Evolutionary conservation across 2,329 filamentous ascomycete species (phyloP), one percentile per base, ranked within the genome.

Genomic region (Xylariaceae sp.): DNA sequence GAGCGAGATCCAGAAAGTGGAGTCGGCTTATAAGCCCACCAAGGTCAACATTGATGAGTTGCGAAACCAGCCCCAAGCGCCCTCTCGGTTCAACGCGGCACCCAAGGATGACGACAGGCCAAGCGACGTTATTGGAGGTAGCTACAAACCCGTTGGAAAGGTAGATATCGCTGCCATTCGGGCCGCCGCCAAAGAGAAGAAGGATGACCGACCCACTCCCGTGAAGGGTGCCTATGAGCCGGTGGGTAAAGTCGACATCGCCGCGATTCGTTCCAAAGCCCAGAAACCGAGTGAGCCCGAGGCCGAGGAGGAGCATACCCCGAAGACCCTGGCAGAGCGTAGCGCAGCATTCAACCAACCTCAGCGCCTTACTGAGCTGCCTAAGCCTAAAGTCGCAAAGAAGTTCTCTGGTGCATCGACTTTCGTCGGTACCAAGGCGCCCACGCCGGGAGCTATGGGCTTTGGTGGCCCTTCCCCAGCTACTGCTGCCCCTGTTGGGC

Each of bases 161-260:
- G 89, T 99, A n/a, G 92, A 99, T 70, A 97, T 99, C 75, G 89
- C 88, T 23, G 92, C 91, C 44, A 88, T 99, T 66, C 86, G 94
- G 64, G 87, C 80, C 72, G 90, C 82, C 78, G 92, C 76, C 71
- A 87, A 80, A 78, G 87, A 79, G 68, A 80, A 73, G 74, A 82
- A 82, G 51, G 91, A 97, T 69, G 89, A 96, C 66, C 82, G 92
- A 57, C 94, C 94, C 2, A 84, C 88, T 1, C 83, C 86, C 4
- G 90, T 97, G 17, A 97, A 96, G 76, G 94, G 94, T 48, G 84
- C 92, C 23, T 99, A 99, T 71, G 89, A 97, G 74, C 94, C 94
- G 1, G 81, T 97, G 17, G 94, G 94, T 51, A 97, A 97, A 76
- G 93, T 99, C 8, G 94, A 99, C 67, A 97, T 99, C 74, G 90